Conservation (phyloP, 2,329 filamentous ascomycete species). For the Verticillium isaacii region DNA sequence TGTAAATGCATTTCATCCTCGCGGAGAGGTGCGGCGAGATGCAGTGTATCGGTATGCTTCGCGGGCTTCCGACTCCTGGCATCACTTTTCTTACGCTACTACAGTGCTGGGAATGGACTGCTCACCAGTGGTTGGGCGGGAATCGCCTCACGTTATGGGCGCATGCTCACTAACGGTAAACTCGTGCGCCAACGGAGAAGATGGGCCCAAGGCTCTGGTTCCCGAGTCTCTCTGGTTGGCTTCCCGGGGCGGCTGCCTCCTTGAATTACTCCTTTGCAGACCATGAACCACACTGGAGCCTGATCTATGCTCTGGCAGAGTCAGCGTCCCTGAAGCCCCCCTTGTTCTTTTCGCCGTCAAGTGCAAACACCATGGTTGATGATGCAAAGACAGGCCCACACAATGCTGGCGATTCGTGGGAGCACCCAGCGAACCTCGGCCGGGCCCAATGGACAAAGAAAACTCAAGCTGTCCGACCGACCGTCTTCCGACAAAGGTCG, state of each 20-base stretch:
- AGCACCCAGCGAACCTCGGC: background rate
- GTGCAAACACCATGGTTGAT: background rate
- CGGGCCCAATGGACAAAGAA: background rate
- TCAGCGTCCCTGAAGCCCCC: background rate
- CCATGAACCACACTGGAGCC: background rate
- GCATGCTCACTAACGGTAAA: background rate
- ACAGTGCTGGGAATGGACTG: background rate
- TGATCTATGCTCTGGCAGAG: background rate
- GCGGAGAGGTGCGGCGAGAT: background rate
- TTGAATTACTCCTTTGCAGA: background rate
- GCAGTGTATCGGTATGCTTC: too few species aligned
- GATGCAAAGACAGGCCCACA: background rate
- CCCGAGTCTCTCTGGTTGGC: background rate
- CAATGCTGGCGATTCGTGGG: background rate
- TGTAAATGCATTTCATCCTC: background rate
- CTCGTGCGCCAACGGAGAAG: background rate
- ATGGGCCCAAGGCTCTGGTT: background rate
- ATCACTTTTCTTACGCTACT: background rate
- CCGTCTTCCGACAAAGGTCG: background rate
- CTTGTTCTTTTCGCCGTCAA: background rate
- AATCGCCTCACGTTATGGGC: background rate
- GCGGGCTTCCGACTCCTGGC: background rate
- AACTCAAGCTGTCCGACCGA: background rate
- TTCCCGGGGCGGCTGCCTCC: background rate
- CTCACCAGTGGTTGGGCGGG: background rate